Evolutionary conservation across 208 protist genomes (phyloP).

Genomic region (Angomonas ambiguus): DNA sequence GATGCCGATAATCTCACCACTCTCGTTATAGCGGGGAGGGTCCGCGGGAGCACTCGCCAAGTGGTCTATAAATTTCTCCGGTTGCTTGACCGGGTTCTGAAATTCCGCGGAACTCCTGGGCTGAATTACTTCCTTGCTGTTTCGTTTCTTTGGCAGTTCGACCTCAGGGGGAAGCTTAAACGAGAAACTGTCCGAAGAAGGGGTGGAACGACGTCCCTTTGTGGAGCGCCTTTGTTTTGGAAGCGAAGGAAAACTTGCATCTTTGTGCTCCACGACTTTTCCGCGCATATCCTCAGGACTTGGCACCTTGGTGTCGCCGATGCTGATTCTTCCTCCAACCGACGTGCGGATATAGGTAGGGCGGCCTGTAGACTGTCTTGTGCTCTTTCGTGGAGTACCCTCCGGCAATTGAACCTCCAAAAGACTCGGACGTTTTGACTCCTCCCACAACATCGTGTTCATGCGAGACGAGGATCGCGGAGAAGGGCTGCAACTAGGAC

Average conservation of each 20-base stretch:
- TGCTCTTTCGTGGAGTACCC: constrained; percentile 4
- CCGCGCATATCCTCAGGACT: constrained; percentile 51
- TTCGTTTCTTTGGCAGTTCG: constrained; percentile 37
- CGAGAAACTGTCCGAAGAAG: constrained; percentile 30
- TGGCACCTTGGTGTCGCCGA: constrained; percentile 44
- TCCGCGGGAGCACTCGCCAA: constrained; percentile 9
- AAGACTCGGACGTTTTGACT: constrained; percentile 46
- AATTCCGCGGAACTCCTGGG: constrained; percentile 15
- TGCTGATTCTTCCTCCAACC: constrained; percentile 64
- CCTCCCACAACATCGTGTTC: constrained; percentile 85
- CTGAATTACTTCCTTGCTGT: constrained; percentile 38
- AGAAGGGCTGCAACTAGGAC: constrained; percentile 69
- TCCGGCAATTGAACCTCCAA: constrained; percentile 67
- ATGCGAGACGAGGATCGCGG: constrained; percentile 72
- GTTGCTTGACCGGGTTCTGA: constrained; percentile 9
- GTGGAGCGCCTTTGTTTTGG: constrained; percentile 18
- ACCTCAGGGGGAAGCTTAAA: constrained; percentile 61
- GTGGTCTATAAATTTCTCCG: constrained; percentile 11
- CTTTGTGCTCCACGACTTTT: constrained; percentile 53
- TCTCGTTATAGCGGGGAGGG: constrained; percentile 38
- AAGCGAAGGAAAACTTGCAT: constrained; percentile 56
- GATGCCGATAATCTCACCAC: constrained; percentile 68
- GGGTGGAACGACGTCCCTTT: not conserved
- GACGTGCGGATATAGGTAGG: constrained; percentile 61
- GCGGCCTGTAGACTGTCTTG: constrained; percentile 26